phyloP scores from a whole-genome alignment of 441 rosid species.

The Gossypium aridum region DNA sequence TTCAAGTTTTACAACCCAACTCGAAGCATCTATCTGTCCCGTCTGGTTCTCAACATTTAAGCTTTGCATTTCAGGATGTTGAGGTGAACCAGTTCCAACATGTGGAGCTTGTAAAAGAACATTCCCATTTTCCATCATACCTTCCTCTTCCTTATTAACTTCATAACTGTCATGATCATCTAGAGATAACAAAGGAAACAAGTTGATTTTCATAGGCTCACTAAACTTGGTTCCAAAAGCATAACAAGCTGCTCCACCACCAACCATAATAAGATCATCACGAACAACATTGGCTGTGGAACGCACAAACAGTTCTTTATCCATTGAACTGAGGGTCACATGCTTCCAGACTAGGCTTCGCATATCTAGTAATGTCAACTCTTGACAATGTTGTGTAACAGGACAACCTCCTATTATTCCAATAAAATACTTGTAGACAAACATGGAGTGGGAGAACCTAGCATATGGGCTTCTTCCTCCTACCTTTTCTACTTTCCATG shows the following conservation, averaged over 20 bases:
- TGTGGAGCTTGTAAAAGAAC: conserved; percentile 18
- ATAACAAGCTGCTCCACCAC: conserved; percentile 97
- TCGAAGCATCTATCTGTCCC: conserved; percentile 20
- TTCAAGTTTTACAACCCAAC: conserved; percentile 51
- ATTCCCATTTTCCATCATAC: conserved; percentile 21
- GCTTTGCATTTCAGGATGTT: conserved; percentile 18
- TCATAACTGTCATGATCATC: conserved; percentile 19
- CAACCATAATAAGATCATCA: conserved; percentile 70
- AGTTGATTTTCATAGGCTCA: conserved; percentile 63
- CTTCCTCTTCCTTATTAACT: conserved; percentile 19
- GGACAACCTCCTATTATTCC: conserved; percentile 97
- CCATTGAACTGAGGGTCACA: conserved; percentile 49
- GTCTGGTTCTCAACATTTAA: conserved; percentile 15
- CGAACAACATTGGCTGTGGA: conserved; percentile 60
- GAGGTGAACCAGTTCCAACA: conserved; percentile 19
- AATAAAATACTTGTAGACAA: conserved; percentile 51
- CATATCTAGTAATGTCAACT: conserved; percentile 67
- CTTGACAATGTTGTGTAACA: conserved; percentile 62
- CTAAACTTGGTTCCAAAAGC: conserved; percentile 96
- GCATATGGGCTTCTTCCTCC: conserved; percentile 71
- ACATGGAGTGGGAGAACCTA: conserved; percentile 89
- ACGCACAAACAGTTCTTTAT: conserved; percentile 72
- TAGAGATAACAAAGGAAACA: conserved; percentile 39
- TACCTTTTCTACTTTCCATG: conserved; percentile 69
- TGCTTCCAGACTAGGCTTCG: conserved; percentile 50